Evolutionary conservation across 2,329 filamentous ascomycete species (phyloP).

Genomic region (Periconia digitata): DNA sequence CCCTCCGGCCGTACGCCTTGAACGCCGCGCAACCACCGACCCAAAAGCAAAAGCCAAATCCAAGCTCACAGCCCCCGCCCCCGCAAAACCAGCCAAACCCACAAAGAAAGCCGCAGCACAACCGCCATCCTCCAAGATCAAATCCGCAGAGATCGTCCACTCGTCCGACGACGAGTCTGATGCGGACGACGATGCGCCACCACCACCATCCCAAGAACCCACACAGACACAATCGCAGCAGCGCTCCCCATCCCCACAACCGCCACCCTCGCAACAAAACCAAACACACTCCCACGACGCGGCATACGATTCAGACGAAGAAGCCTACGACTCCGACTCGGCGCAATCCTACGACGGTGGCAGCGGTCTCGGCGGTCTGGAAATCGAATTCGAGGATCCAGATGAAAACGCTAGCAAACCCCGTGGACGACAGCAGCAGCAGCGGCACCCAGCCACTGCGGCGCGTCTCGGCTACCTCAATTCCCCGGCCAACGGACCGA

Average conservation of each 20-base stretch:
- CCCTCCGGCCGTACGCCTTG: slow-evolving; percentile 37
- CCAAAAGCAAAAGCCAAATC: not conserved
- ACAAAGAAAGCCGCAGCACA: slow-evolving; percentile 16
- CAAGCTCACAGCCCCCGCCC: not conserved
- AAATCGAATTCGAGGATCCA: slow-evolving; percentile 12
- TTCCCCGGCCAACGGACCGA: slow-evolving; percentile 42
- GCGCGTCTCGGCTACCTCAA: slow-evolving; percentile 26
- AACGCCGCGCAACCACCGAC: slow-evolving; percentile 35
- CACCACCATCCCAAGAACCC: slow-evolving; percentile 2
- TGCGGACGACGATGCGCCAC: slow-evolving; percentile 19
- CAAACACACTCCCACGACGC: slow-evolving; percentile 15
- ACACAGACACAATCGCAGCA: slow-evolving; percentile 5
- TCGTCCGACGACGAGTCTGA: slow-evolving; percentile 32
- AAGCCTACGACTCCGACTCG: slow-evolving; percentile 5
- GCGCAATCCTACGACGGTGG: slow-evolving; percentile 33
- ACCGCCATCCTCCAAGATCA: slow-evolving; percentile 31
- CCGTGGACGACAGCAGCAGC: slow-evolving; percentile 20
- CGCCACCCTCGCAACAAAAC: slow-evolving; percentile 5
- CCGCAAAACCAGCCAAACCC: not conserved
- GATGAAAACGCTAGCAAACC: slow-evolving; percentile 23
- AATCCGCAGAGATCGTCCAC: slow-evolving; percentile 34
- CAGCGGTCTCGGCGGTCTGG: slow-evolving; percentile 23
- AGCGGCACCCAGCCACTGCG: not conserved
- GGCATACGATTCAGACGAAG: slow-evolving; percentile 5
- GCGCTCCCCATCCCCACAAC: slow-evolving; percentile 16